Evolutionary conservation across 108 stramenopile species (phyloP).

Genomic region (Licmophora abbreviata): DNA sequence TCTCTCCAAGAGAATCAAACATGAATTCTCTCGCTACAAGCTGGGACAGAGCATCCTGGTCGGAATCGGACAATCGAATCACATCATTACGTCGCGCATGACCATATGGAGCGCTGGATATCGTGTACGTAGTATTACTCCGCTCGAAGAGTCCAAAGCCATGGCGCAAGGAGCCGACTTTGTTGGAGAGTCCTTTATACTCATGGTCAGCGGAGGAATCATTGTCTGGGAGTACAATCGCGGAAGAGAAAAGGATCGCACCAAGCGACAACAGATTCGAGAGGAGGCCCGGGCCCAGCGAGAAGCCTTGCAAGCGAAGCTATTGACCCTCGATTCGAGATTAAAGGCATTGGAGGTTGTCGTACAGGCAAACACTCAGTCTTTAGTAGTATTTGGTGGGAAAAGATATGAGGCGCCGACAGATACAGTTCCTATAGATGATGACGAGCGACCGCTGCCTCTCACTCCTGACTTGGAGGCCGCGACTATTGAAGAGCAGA

Average conservation of each 20-base stretch:
- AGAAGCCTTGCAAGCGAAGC: conserved; percentile 49
- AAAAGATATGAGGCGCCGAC: conserved; percentile 1
- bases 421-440: conserved; percentile 4
- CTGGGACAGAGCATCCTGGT: conserved; percentile 47
- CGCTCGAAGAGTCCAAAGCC: conserved; percentile 63
- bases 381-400: conserved; percentile 3
- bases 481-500: too few species aligned
- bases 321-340: conserved; percentile 53
- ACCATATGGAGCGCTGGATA: conserved; percentile 82
- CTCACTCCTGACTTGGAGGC: too few species aligned
- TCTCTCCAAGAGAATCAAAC: conserved; percentile 68
- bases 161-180: conserved; percentile 72
- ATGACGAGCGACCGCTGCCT: too few species aligned
- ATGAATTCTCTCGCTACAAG: conserved; percentile 36
- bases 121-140: conserved; percentile 55
- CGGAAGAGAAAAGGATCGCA: conserved; percentile 35
- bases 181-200: conserved; percentile 68
- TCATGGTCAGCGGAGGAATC: conserved; percentile 42
- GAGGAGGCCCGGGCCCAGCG: conserved; percentile 35
- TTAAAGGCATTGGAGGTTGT: conserved; percentile 64
- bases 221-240: conserved; percentile 72
- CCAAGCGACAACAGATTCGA: conserved; percentile 44
- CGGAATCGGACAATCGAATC: conserved; percentile 66
- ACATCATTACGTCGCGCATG: conserved; percentile 65
- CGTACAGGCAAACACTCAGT: conserved; percentile 31